phyloP scores from a whole-genome alignment of 305 asterid species.

The Solanum hybrid region DNA sequence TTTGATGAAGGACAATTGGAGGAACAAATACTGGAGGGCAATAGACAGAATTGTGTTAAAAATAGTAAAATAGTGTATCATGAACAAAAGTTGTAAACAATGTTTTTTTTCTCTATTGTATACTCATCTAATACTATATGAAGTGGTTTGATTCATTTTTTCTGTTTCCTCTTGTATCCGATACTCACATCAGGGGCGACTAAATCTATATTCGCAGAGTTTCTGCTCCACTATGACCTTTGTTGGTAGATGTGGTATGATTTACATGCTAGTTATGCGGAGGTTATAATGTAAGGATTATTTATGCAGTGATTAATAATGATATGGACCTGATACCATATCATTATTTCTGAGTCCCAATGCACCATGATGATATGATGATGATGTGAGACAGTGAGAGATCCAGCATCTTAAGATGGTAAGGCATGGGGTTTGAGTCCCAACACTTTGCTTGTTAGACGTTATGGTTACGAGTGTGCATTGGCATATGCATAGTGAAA shows the following conservation, averaged over 20 bases:
- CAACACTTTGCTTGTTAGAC: not conserved
- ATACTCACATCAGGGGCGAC: not conserved
- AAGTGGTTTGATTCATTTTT: not conserved
- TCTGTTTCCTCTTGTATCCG: not conserved
- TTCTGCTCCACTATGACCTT: not conserved
- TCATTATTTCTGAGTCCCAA: not conserved
- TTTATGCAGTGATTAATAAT: not conserved
- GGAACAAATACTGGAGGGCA: conserved; percentile 10
- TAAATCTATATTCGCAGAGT: not conserved
- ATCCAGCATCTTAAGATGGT: not conserved
- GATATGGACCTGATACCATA: not conserved
- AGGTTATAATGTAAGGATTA: not conserved
- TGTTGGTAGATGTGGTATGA: not conserved
- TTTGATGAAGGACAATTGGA: not conserved
- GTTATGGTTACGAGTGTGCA: not conserved
- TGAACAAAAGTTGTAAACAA: not conserved
- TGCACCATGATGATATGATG: not conserved
- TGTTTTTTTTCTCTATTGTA: not conserved
- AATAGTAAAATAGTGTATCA: not conserved
- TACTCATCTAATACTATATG: not conserved
- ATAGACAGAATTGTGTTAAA: conserved; percentile 5
- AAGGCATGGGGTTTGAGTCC: not conserved
- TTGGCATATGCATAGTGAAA: not conserved
- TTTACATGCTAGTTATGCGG: not conserved
- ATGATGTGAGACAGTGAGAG: not conserved